phyloP scores from a whole-genome alignment of 768 basidiomycete genomes.

The Tricholoma terreum region DNA sequence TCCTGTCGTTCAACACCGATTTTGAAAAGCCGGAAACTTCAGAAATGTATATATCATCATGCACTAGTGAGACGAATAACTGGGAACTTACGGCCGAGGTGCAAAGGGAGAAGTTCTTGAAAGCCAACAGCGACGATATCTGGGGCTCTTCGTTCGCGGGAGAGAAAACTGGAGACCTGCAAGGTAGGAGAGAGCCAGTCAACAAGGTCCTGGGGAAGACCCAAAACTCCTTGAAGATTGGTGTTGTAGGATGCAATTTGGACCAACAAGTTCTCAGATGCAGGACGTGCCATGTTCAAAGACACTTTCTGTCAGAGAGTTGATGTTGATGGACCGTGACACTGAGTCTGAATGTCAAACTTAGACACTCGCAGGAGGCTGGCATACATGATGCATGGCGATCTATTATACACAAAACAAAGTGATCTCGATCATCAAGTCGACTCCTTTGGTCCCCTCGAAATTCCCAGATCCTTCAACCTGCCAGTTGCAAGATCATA shows the following conservation, averaged over 20 bases:
- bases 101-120: conserved; percentile 89
- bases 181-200: conserved; percentile 89
- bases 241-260: conserved; percentile 92
- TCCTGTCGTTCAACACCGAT: conserved; percentile 63
- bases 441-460: conserved; percentile 16
- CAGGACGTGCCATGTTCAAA: not conserved
- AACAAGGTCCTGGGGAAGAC: conserved; percentile 81
- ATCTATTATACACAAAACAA: not conserved
- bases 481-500: conserved; percentile 60
- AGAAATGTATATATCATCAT: conserved; percentile 6
- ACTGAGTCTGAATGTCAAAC: not conserved
- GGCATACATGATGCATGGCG: not conserved
- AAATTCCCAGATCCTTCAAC: conserved; percentile 54
- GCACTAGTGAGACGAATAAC: not conserved
- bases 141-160: conserved; percentile 61
- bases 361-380: not conserved
- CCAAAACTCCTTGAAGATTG: conserved; percentile 74
- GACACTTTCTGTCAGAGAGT: too few species aligned
- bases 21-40: conserved; percentile 78
- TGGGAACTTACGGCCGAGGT: conserved; percentile 71
- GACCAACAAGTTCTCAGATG: conserved; percentile 48
- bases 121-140: conserved; percentile 91
- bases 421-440: not conserved
- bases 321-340: not conserved
- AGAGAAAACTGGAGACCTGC: conserved; percentile 69